Evolutionary conservation across 306 rosid genomes (phyloP), one percentile per base, ranked within the genome.

Genomic region (Cajanus cajan): DNA sequence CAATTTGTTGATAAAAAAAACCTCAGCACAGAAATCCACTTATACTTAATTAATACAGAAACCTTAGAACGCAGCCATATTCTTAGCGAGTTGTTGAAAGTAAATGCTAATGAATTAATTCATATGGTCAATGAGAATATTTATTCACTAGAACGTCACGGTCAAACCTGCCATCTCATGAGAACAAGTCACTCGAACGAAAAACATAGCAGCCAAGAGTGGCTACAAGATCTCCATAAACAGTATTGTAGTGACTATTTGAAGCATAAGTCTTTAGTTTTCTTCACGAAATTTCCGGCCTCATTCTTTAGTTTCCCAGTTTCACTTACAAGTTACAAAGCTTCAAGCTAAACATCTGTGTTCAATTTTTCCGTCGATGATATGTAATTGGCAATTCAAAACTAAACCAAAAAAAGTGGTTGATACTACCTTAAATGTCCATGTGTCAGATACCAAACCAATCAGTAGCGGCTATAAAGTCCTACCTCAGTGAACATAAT

Each of bases 61-160:
- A 45, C 7, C 5, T 37, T 72, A 19, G 77, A 72, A 51, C 77
- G 52, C 77, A 72, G 64, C 59, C 51, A 12, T 54, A 2, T 73
- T 73, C 4, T 21, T 21, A 37, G 77, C 13, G 19, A 72, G 15
- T 4, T 21, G 19, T 12, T 40, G 0, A 22, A 67, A 13, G 36
- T 41, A 22, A 68, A 43, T 68, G 39, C 2, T 43, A 39, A 7
- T 19, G 11, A 66, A 66, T 66, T 3, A 8, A 43, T 55, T 55
- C 11, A 14, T 22, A 0, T 21, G 9, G 67, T 73, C 67, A 73
- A 16, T 36, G 4, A 8, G 50, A 64, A 50, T 71, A 34, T 36
- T 6, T 2, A 64, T 37, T 37, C n/a, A 37, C 22, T n/a, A 64
- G 8, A 36, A n/a, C 31, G 12, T 43, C 28, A 31, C 9, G n/a